Percentiles rank a stretch among this genome's conserved stretches.
Conservation (phyloP, 2,329 filamentous ascomycete genomes). For the Xylaria hypoxylon region DNA sequence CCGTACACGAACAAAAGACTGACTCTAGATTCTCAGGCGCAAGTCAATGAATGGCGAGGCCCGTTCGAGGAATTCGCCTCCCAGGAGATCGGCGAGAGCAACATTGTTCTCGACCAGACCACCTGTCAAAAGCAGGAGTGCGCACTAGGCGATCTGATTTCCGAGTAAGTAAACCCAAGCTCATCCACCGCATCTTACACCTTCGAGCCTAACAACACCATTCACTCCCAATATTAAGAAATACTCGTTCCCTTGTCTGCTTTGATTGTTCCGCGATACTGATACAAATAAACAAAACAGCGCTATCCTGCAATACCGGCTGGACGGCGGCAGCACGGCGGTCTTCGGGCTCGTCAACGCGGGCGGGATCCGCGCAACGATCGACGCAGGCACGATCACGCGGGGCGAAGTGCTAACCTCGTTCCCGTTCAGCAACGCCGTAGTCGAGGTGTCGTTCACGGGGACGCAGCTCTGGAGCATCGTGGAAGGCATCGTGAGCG, state of each 20-base stretch:
- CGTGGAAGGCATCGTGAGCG: constrained; percentile 69
- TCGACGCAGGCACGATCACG: constrained; percentile 70
- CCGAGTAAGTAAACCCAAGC: constrained; percentile 55
- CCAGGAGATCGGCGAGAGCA: constrained; percentile 66
- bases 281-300: constrained; percentile 44
- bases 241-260: no score
- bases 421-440: constrained; percentile 74
- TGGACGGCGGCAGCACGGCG: constrained; percentile 59
- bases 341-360: constrained; percentile 72
- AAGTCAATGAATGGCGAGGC: constrained; percentile 68
- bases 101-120: constrained; percentile 68
- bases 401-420: constrained; percentile 72
- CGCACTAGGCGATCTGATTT: constrained; percentile 65
- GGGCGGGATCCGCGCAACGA: constrained; percentile 72
- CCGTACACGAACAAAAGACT: neutral
- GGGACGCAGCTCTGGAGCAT: constrained; percentile 67
- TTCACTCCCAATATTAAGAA: no score
- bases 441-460: constrained; percentile 67
- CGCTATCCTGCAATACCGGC: constrained; percentile 71
- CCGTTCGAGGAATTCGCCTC: constrained; percentile 71
- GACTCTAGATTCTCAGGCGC: constrained; percentile 45
- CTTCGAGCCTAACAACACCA: neutral
- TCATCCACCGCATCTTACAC: neutral
- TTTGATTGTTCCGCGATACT: neutral
- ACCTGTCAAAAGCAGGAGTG: constrained; percentile 70